A percentile compares a stretch with the other conserved stretches of the same genome.
Evolutionary conservation across 257 asterid species (phyloP).

Genomic region (Dorcoceras hygrometricum): DNA sequence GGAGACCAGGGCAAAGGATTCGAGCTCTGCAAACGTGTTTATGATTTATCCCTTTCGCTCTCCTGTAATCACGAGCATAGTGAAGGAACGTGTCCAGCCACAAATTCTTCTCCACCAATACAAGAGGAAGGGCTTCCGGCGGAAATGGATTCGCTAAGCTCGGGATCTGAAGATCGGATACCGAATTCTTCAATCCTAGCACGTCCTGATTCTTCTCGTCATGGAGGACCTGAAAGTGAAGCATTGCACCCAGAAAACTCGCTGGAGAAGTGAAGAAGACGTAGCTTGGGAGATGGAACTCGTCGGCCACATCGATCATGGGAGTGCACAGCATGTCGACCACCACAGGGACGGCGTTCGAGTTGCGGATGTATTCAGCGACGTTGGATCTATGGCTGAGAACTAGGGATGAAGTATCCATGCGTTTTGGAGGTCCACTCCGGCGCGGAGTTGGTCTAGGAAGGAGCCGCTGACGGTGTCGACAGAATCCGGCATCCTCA

Average conservation of each 20-base stretch:
- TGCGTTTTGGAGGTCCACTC: slow-evolving; percentile 64
- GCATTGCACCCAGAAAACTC: slow-evolving; percentile 54
- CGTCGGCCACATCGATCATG: slow-evolving; percentile 52
- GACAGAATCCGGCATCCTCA: slow-evolving; percentile 50
- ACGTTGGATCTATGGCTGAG: slow-evolving; percentile 44
- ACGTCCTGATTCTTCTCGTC: slow-evolving; percentile 46
- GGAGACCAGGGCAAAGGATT: slow-evolving; percentile 41
- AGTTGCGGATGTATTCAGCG: slow-evolving; percentile 15
- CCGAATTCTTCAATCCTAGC: slow-evolving; percentile 30
- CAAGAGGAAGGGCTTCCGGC: slow-evolving; percentile 37
- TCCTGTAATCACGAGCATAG: slow-evolving; percentile 53
- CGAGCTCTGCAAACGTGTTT: slow-evolving; percentile 56
- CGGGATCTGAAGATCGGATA: slow-evolving; percentile 31
- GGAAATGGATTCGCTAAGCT: slow-evolving; percentile 45
- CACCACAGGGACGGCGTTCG: slow-evolving; percentile 33
- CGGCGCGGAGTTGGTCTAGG: slow-evolving; percentile 39
- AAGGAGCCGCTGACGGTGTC: slow-evolving; percentile 54
- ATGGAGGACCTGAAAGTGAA: slow-evolving; percentile 56
- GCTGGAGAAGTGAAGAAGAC: slow-evolving; percentile 64
- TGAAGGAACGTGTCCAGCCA: slow-evolving; percentile 56
- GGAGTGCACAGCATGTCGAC: slow-evolving; percentile 63
- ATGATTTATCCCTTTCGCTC: slow-evolving; percentile 49
- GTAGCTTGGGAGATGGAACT: slow-evolving; percentile 41
- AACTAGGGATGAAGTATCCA: slow-evolving; percentile 51
- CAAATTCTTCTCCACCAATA: slow-evolving; percentile 33